Base-by-base conservation (phyloP, 2,329 filamentous ascomycete species). In the Aspergillus quadrilineatus region DNA sequence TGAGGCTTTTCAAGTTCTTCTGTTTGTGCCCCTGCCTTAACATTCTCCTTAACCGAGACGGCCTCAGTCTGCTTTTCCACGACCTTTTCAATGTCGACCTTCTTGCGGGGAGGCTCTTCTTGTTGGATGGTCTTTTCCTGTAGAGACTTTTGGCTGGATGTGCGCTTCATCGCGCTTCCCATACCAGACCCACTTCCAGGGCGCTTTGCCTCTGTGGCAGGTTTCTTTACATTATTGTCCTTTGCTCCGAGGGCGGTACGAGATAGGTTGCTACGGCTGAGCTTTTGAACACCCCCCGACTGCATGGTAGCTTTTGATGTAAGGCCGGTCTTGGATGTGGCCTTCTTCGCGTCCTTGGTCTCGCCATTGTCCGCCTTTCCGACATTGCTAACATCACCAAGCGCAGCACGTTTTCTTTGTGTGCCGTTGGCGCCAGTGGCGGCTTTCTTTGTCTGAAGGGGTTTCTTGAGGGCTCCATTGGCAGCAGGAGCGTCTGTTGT, bases 311-410 rank as follows among this genome's bases (percentile, higher is more conserved):
- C 85, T 78, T 97, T 96, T 47, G 91, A 90, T 41, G 90, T 84
- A 29, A 92, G 79, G 55, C 86, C 86, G 56, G 77, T 77, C 77
- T 92, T 87, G 70, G 79, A 80, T 41, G 76, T 76, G 45, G 80
- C 77, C 81, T 96, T 96, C 82, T 95, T 96, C 64, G 82, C 85
- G 55, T 90, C 89, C 55, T 75, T 81, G 70, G 62, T 66, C 55
- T 67, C 60, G 53, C 90, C 89, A 47, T 83, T 82, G 75, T 75
- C 74, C 14, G 64, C 64, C 61, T 97, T 97, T 67, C 86, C 86
- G 62, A 96, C 89, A 78, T 99, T 99, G 84, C 92, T 97, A 66
- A 97, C 89, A 79, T 99, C 94, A 57, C 90, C 92, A 37, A 99
- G 83, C 48, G 90, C 92, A 67, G 89, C 85, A 70, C 94, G 90